phyloP scores from a whole-genome alignment of 768 basidiomycete genomes.

The Tremella mesenterica region DNA sequence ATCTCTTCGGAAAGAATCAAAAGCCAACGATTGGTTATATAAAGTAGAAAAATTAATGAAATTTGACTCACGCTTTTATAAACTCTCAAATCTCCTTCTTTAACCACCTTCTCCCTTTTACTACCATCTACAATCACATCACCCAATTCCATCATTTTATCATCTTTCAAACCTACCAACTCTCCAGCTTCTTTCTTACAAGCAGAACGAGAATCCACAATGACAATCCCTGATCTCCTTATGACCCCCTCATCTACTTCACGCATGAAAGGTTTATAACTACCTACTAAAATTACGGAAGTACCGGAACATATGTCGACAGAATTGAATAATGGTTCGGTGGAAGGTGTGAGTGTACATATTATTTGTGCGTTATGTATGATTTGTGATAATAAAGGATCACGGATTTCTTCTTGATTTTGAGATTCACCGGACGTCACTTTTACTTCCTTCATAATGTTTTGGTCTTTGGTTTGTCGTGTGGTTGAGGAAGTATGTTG shows the following conservation, averaged over 20 bases:
- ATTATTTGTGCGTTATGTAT: conserved; percentile 58
- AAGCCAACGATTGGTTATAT: too few relatives aligned
- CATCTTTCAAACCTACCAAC: conserved; percentile 50
- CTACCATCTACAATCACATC: conserved; percentile 48
- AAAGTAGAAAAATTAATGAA: not conserved
- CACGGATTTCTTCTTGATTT: conserved; percentile 2
- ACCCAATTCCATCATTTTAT: conserved; percentile 60
- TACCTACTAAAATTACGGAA: conserved; percentile 69
- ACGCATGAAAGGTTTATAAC: conserved; percentile 70
- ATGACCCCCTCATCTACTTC: conserved; percentile 62
- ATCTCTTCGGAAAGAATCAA: too few relatives aligned
- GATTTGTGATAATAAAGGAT: conserved; percentile 7
- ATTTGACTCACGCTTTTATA: conserved; percentile 71
- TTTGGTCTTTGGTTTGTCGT: too few relatives aligned
- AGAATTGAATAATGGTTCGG: conserved; percentile 60
- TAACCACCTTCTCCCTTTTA: conserved; percentile 3
- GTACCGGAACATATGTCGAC: conserved; percentile 56
- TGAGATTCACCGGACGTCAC: not conserved
- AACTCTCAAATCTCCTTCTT: conserved; percentile 55
- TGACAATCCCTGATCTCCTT: conserved; percentile 51
- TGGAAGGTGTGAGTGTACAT: conserved; percentile 66
- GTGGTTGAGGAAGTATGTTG: not conserved
- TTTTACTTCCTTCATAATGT: too few relatives aligned
- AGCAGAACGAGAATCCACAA: conserved; percentile 67
- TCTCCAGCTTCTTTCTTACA: conserved; percentile 76